These are phyloP conservation scores for Cercospora janseana DNA, from an alignment of 2,329 filamentous ascomycete genomes.

Conservation along the genomic window DNA sequence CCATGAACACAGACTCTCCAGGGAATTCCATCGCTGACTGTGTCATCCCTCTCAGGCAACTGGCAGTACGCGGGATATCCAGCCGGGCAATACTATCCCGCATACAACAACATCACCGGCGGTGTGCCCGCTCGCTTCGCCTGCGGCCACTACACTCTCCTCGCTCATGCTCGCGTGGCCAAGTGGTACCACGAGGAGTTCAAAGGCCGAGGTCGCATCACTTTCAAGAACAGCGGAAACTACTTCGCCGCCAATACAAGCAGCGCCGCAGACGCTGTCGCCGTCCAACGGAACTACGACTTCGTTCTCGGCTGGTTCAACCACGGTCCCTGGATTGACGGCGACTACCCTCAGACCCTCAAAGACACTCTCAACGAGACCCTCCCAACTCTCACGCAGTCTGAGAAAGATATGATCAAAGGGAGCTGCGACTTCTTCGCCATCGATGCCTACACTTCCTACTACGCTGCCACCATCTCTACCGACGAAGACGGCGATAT, in stretches of 20 bases:
- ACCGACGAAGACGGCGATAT: conserved; percentile 33
- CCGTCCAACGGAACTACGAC: conserved; percentile 39
- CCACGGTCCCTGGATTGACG: conserved; percentile 46
- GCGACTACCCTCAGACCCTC: conserved; percentile 46
- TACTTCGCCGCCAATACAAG: conserved; percentile 41
- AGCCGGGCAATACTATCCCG: conserved; percentile 45
- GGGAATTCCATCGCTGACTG: background rate
- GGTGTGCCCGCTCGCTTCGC: conserved; percentile 38
- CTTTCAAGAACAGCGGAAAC: conserved; percentile 40
- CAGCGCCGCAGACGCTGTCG: conserved; percentile 38
- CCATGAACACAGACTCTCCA: background rate
- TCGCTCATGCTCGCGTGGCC: conserved; percentile 42
- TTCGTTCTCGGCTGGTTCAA: conserved; percentile 46
- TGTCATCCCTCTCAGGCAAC: background rate
- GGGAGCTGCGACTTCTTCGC: conserved; percentile 40
- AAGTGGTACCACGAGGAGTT: conserved; percentile 48
- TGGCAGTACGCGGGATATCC: conserved; percentile 44
- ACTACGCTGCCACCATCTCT: conserved; percentile 38
- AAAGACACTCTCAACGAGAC: conserved; percentile 39
- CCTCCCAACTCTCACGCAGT: conserved; percentile 36
- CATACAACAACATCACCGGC: conserved; percentile 43
- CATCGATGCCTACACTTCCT: conserved; percentile 40
- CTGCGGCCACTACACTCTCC: conserved; percentile 42
- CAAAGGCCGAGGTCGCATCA: conserved; percentile 38
- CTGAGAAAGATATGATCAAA: conserved; percentile 36